These are phyloP conservation scores for Blastocystis sp. DNA, from an alignment of 352 stramenopile species.

Conservation along the genomic window DNA sequence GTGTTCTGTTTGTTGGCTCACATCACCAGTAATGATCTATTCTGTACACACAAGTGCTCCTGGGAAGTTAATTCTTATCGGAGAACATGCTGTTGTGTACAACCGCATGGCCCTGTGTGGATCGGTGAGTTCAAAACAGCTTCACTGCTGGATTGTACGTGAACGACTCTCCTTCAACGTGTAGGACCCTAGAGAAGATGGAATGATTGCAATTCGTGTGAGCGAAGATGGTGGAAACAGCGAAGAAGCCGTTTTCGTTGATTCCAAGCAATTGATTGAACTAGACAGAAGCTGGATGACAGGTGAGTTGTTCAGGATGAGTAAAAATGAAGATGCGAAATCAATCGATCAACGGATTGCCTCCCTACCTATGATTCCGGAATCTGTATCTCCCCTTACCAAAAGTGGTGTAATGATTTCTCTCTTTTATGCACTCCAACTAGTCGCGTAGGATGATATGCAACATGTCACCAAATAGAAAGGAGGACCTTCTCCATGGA, in stretches of 20 bases:
- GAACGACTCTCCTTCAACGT: no score
- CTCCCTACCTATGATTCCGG: no score
- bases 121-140: neutral
- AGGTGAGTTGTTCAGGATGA: neutral
- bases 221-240: neutral
- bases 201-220: neutral
- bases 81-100: slow-evolving; percentile 77
- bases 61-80: slow-evolving; percentile 77
- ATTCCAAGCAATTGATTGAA: neutral
- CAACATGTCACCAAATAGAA: neutral
- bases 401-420: neutral
- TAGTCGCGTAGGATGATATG: neutral
- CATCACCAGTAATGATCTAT: neutral
- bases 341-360: no score
- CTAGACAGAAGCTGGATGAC: neutral
- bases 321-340: no score
- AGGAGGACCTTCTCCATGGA: neutral
- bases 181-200: neutral
- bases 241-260: neutral
- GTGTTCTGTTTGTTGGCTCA: neutral
- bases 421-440: neutral
- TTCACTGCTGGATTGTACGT: slow-evolving; percentile 8
- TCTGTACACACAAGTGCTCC: slow-evolving; percentile 61
- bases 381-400: neutral
- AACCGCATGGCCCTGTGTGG: slow-evolving; percentile 49